These are phyloP conservation scores for Epichloe sylvatica DNA, from an alignment of 2,329 filamentous ascomycete genomes.

Conservation along the genomic window DNA sequence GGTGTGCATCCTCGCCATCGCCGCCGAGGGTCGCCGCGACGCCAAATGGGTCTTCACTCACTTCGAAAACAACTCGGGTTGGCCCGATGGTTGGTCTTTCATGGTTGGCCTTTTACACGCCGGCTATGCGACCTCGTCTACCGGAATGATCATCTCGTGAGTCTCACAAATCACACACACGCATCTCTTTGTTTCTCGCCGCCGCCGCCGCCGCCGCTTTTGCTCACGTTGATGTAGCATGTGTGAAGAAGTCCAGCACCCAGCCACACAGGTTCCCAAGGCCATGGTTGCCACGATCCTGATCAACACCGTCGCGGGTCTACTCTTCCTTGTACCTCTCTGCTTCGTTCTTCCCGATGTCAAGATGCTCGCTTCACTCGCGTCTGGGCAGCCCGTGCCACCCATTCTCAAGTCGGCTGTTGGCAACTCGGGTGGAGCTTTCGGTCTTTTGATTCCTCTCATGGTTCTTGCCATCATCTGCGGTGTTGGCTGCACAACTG, in stretches of 20 bases:
- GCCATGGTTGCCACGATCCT: conserved; percentile 56
- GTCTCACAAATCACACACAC: conserved; percentile 15
- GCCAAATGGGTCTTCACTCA: conserved; percentile 52
- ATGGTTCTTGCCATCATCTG: conserved; percentile 54
- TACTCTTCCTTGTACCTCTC: conserved; percentile 55
- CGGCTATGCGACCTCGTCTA: conserved; percentile 61
- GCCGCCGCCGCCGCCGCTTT: not conserved
- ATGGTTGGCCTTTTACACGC: conserved; percentile 58
- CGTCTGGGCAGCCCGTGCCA: conserved; percentile 48
- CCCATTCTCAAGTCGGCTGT: conserved; percentile 49
- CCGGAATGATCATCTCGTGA: conserved; percentile 68
- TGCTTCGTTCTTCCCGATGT: conserved; percentile 56
- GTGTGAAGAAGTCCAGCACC: conserved; percentile 58
- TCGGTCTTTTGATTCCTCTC: conserved; percentile 49
- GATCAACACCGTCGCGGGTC: conserved; percentile 51
- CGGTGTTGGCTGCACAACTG: conserved; percentile 55
- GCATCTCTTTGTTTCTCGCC: not conserved
- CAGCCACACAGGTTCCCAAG: conserved; percentile 54
- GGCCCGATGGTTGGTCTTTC: conserved; percentile 59
- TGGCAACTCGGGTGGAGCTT: conserved; percentile 45
- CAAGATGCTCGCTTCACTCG: conserved; percentile 35
- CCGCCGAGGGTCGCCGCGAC: conserved; percentile 51
- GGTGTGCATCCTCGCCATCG: conserved; percentile 48
- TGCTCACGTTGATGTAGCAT: conserved; percentile 31
- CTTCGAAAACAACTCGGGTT: conserved; percentile 56